Conservation (phyloP, 495 filamentous ascomycete genomes). For the Oidiodendron maius region DNA sequence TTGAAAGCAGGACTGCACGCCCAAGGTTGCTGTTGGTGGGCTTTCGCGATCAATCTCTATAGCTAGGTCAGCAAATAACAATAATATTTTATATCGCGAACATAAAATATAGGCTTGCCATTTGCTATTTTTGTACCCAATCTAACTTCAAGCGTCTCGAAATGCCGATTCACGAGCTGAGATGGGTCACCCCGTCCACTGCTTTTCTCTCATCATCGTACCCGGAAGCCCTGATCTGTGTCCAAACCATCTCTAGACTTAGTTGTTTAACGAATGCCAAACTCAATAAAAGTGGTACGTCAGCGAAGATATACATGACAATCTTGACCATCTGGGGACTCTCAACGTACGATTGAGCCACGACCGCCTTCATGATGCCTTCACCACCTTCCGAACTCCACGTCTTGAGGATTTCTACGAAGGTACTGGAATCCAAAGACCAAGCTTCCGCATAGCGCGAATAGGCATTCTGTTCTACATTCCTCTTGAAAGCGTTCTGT, state of each 20-base stretch:
- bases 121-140: no score
- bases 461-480: conserved; percentile 37
- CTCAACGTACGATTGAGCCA: conserved; percentile 51
- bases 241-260: conserved; percentile 10
- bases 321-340: conserved; percentile 52
- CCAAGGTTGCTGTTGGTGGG: no score
- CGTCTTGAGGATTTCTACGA: conserved; percentile 51
- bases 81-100: no score
- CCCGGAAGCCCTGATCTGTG: conserved; percentile 18
- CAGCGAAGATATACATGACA: conserved; percentile 32
- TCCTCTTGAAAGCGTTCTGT: conserved; percentile 48
- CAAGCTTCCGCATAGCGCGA: conserved; percentile 37
- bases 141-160: no score
- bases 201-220: no score
- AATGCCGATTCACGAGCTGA: no score
- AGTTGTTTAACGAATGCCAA: conserved; percentile 15
- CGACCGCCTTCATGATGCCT: conserved; percentile 26
- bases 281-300: conserved; percentile 12
- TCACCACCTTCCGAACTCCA: conserved; percentile 36
- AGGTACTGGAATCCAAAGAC: conserved; percentile 48
- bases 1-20: no score
- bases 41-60: no score
- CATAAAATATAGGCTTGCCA: no score
- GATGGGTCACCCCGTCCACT: not conserved
- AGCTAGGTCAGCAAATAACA: no score